Evolutionary conservation across 768 basidiomycete genomes (phyloP).

Genomic region (Leccinum variicolor): DNA sequence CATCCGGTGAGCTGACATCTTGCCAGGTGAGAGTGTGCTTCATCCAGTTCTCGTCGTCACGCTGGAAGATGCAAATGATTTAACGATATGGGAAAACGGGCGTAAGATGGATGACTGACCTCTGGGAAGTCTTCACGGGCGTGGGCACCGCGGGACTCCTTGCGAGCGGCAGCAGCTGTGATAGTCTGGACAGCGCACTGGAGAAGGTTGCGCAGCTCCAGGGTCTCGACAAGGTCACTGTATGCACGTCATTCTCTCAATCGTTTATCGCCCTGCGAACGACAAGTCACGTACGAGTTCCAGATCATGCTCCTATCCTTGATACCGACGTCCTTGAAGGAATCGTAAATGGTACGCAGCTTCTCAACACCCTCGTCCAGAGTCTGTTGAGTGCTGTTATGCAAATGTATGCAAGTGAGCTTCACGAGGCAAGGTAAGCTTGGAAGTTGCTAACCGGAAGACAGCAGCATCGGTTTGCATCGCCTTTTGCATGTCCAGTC

Average conservation of each 20-base stretch:
- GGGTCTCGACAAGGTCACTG: conserved; percentile 94
- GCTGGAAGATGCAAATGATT: conserved; percentile 39
- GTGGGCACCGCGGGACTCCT: conserved; percentile 98
- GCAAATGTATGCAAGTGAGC: neutral
- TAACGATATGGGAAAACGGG: neutral
- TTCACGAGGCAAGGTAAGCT: neutral
- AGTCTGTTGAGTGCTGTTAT: conserved; percentile 71
- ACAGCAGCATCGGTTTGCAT: conserved; percentile 99
- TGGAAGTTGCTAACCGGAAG: conserved; percentile 59
- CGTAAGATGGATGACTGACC: conserved; percentile 37
- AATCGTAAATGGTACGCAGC: conserved; percentile 82
- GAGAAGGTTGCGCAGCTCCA: conserved; percentile 94
- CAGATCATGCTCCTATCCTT: conserved; percentile 99
- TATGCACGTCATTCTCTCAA: conserved; percentile 5
- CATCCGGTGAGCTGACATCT: conserved; percentile 71
- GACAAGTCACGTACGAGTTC: conserved; percentile 77
- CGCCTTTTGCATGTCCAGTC: conserved; percentile 96
- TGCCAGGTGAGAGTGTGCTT: conserved; percentile 94
- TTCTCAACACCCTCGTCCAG: conserved; percentile 93
- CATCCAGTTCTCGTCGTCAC: conserved; percentile 94
- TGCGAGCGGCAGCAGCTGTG: conserved; percentile 85
- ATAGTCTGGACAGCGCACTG: conserved; percentile 97
- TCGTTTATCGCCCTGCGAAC: neutral
- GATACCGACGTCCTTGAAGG: conserved; percentile 88
- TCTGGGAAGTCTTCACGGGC: conserved; percentile 99